A percentile compares a stretch with the other conserved stretches of the same genome.
Evolutionary conservation across 2,329 filamentous ascomycete species (phyloP).

Genomic region (Tolypocladium endophyticum): DNA sequence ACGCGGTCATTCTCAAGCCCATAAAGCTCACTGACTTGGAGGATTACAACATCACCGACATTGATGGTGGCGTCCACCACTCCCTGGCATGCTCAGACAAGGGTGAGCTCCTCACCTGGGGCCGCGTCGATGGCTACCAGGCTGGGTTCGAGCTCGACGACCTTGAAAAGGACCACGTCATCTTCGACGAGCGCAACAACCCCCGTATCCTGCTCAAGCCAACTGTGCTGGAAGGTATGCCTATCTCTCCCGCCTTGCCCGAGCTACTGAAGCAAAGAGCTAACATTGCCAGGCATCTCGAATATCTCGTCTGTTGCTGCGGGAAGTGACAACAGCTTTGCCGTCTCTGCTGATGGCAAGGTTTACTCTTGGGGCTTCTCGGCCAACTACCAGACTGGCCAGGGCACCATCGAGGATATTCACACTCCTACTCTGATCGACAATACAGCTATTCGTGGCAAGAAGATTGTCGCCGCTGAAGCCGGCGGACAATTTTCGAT

Average conservation of each 20-base stretch:
- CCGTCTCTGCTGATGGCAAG: conserved; percentile 57
- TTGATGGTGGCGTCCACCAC: conserved; percentile 67
- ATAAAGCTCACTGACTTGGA: conserved; percentile 55
- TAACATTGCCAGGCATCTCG: conserved; percentile 28
- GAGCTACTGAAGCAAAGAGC: not conserved
- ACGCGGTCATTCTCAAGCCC: conserved; percentile 62
- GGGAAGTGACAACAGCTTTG: conserved; percentile 65
- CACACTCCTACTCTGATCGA: conserved; percentile 69
- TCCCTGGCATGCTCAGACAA: conserved; percentile 51
- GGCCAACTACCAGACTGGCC: conserved; percentile 69
- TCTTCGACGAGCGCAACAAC: conserved; percentile 50
- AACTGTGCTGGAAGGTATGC: conserved; percentile 32
- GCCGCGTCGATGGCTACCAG: conserved; percentile 42
- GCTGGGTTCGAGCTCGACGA: conserved; percentile 46
- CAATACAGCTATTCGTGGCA: conserved; percentile 69
- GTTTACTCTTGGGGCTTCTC: conserved; percentile 76
- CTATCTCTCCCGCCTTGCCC: not conserved
- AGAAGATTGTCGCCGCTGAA: conserved; percentile 67
- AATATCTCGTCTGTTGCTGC: conserved; percentile 46
- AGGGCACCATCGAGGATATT: conserved; percentile 69
- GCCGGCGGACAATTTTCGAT: conserved; percentile 80
- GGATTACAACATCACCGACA: conserved; percentile 51
- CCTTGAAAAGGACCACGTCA: conserved; percentile 38
- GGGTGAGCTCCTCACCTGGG: conserved; percentile 50
- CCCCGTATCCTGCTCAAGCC: conserved; percentile 52